Conservation (phyloP, 2,329 filamentous ascomycete species). For the Alternaria burnsii region DNA sequence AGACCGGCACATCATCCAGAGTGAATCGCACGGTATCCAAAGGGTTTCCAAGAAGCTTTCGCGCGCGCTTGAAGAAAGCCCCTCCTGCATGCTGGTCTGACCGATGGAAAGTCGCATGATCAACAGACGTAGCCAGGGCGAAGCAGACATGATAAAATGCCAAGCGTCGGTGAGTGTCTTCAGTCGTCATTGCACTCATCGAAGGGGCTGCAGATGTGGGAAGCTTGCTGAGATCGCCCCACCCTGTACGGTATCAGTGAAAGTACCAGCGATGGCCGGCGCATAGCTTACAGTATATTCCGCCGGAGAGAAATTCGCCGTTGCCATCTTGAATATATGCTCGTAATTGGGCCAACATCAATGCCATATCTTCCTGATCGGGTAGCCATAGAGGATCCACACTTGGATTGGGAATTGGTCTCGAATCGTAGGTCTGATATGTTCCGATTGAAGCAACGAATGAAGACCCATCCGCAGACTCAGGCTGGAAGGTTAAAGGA, state of each 20-base stretch:
- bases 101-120: conserved; percentile 19
- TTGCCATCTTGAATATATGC: conserved; percentile 38
- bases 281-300: conserved; percentile 29
- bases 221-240: conserved; percentile 32
- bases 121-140: conserved; percentile 31
- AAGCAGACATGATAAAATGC: conserved; percentile 40
- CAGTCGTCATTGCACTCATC: conserved; percentile 26
- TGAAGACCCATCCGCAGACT: conserved; percentile 26
- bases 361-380: conserved; percentile 25
- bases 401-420: conserved; percentile 33
- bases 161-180: conserved; percentile 29
- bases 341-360: conserved; percentile 33
- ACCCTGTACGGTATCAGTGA: conserved; percentile 16
- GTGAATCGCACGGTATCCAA: conserved; percentile 37
- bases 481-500: conserved; percentile 26
- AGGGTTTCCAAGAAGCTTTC: conserved; percentile 37
- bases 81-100: conserved; percentile 31
- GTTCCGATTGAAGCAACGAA: conserved; percentile 34
- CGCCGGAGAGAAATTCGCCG: conserved; percentile 31
- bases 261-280: background rate
- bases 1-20: conserved; percentile 33
- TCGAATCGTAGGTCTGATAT: conserved; percentile 42
- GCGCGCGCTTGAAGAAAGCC: conserved; percentile 37
- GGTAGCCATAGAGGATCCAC: conserved; percentile 41
- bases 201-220: conserved; percentile 22